Conservation (phyloP, 805 yeast genomes). For the Pichia membranifaciens region DNA sequence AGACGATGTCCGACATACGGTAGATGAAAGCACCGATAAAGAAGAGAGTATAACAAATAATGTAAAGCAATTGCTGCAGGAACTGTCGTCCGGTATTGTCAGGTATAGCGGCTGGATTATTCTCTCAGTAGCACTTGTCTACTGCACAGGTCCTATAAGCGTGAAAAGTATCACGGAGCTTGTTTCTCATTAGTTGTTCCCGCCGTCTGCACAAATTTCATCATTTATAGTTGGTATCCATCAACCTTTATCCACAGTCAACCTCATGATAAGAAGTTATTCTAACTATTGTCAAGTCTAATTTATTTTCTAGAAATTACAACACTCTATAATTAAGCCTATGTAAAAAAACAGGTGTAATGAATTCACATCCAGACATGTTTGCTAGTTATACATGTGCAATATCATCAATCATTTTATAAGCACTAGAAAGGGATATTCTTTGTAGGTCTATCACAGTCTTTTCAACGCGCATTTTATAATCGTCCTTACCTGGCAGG, state of each 20-base stretch:
- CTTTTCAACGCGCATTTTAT: background rate
- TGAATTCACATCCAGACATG: too few species aligned
- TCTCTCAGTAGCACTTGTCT: background rate
- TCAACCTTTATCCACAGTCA: too few species aligned
- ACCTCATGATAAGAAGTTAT: too few species aligned
- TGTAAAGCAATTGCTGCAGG: background rate
- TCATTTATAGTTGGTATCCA: too few species aligned
- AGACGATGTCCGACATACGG: background rate
- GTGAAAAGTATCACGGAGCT: background rate
- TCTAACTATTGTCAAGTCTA: too few species aligned
- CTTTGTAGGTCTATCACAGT: background rate
- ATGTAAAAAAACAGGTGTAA: too few species aligned
- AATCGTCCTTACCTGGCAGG: background rate
- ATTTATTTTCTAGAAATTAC: too few species aligned
- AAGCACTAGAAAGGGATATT: background rate
- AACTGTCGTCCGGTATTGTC: background rate
- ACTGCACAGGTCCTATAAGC: background rate
- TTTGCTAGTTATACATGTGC: background rate
- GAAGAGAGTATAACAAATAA: background rate
- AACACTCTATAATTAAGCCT: too few species aligned
- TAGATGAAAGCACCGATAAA: background rate
- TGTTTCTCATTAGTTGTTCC: background rate
- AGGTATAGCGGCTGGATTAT: conserved; percentile 5
- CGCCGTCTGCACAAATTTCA: too few species aligned
- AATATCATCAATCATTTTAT: background rate